Conservation (phyloP, 352 stramenopile genomes). For the Phytophthora sojae region DNA sequence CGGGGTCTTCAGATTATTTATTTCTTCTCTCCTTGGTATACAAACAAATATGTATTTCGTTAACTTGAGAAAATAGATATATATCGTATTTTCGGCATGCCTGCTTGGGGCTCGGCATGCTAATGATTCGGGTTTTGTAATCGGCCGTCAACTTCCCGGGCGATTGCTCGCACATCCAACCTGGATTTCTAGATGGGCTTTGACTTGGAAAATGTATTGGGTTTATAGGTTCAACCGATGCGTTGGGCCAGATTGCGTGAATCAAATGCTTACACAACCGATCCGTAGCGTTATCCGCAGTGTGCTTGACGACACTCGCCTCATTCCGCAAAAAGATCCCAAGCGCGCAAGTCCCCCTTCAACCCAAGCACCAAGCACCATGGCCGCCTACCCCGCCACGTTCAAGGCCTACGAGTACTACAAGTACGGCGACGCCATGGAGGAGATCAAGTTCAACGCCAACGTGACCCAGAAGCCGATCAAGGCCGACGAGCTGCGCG, state of each 20-base stretch:
- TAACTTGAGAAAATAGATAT: no score
- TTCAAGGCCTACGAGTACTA: slow-evolving; percentile 30
- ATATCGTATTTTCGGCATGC: no score
- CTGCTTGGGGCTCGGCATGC: not conserved
- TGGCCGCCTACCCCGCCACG: slow-evolving; percentile 21
- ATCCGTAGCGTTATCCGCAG: not conserved
- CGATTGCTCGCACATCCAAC: not conserved
- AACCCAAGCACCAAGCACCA: slow-evolving; percentile 5
- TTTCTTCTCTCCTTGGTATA: no score
- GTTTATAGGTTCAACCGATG: no score
- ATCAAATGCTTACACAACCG: not conserved
- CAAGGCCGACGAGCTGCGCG: slow-evolving; percentile 19
- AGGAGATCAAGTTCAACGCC: slow-evolving; percentile 35
- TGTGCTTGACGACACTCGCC: not conserved
- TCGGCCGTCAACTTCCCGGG: not conserved
- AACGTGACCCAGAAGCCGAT: slow-evolving; percentile 15
- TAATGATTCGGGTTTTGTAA: slow-evolving; percentile 3
- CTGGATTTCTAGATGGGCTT: not conserved
- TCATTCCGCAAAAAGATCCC: slow-evolving; percentile 23
- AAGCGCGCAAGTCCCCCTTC: slow-evolving; percentile 9
- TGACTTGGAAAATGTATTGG: no score
- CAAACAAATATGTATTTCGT: no score
- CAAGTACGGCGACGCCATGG: slow-evolving; percentile 15
- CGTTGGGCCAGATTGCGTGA: slow-evolving; percentile 5
- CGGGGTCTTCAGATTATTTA: no score